These are phyloP conservation scores for Penicillium sp. DNA, from an alignment of 2,329 filamentous ascomycete genomes.

Conservation along the genomic window DNA sequence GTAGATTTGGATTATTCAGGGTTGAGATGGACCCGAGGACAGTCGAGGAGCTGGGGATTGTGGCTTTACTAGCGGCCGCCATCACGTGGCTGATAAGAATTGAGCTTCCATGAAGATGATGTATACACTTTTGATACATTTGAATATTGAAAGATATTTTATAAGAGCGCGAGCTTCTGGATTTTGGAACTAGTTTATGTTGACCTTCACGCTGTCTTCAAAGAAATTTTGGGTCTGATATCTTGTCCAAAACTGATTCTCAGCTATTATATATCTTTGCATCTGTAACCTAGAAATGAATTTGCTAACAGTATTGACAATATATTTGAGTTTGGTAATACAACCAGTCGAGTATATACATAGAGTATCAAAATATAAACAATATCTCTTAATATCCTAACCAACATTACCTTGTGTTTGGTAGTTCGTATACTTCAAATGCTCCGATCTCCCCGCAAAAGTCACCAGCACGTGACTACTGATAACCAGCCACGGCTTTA, in stretches of 20 bases:
- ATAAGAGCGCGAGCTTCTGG: accelerated
- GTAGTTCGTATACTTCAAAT: not conserved
- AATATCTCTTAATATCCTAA: too few species aligned
- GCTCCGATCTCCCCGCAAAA: constrained; percentile 16
- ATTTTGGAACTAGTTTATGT: not conserved
- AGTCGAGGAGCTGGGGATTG: constrained; percentile 6
- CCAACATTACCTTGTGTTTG: not conserved
- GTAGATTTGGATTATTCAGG: constrained; percentile 4
- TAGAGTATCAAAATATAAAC: accelerated
- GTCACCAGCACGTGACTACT: constrained; percentile 13
- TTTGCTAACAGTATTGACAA: not conserved
- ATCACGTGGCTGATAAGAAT: constrained; percentile 22
- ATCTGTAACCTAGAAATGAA: not conserved
- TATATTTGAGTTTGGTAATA: not conserved
- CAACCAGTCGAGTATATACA: not conserved
- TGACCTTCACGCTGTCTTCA: not conserved
- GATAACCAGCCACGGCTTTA: constrained; percentile 19
- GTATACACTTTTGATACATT: not conserved
- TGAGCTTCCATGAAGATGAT: not conserved
- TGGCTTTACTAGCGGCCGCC: constrained; percentile 7
- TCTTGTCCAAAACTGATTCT: not conserved
- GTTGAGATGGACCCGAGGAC: not conserved
- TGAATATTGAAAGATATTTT: not conserved
- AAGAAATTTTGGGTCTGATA: not conserved
- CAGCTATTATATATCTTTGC: not conserved